These are phyloP conservation scores for Silene conica DNA, from an alignment of 148 eudicot genomes.

Conservation along the genomic window DNA sequence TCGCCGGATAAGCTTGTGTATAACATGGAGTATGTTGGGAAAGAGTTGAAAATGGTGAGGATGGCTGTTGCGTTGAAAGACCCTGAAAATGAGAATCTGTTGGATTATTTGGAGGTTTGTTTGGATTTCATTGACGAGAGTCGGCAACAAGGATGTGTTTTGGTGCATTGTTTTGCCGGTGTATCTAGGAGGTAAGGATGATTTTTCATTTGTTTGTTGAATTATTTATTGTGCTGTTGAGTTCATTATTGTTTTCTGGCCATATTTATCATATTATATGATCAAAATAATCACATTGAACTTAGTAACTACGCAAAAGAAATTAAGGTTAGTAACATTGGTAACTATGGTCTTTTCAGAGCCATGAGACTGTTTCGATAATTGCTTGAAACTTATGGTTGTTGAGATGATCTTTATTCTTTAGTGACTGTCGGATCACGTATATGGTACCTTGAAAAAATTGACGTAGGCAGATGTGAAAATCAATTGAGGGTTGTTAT, in stretches of 20 bases:
- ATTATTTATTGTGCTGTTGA: not conserved
- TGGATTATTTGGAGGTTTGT: slow-evolving; percentile 85
- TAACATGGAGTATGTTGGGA: slow-evolving; percentile 73
- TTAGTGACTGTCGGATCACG: no score
- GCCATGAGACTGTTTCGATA: not conserved
- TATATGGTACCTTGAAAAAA: no score
- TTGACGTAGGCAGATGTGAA: no score
- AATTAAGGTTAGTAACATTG: no score
- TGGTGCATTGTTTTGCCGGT: slow-evolving; percentile 89
- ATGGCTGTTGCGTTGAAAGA: slow-evolving; percentile 89
- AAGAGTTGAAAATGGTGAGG: slow-evolving; percentile 81
- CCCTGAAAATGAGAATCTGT: slow-evolving; percentile 77
- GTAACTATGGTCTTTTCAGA: not conserved
- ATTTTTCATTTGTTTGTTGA: not conserved
- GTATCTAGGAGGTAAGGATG: slow-evolving; percentile 68
- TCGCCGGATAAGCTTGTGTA: slow-evolving; percentile 56
- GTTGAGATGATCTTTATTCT: no score
- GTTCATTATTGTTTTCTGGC: no score
- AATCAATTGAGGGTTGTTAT: no score
- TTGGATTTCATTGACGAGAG: slow-evolving; percentile 74
- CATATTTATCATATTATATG: no score
- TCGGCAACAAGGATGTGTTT: slow-evolving; percentile 62
- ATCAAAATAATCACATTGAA: not conserved
- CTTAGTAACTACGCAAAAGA: not conserved
- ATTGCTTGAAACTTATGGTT: not conserved